phyloP scores from a whole-genome alignment of 2,329 filamentous ascomycete species.

The Elsinoe necatrix region DNA sequence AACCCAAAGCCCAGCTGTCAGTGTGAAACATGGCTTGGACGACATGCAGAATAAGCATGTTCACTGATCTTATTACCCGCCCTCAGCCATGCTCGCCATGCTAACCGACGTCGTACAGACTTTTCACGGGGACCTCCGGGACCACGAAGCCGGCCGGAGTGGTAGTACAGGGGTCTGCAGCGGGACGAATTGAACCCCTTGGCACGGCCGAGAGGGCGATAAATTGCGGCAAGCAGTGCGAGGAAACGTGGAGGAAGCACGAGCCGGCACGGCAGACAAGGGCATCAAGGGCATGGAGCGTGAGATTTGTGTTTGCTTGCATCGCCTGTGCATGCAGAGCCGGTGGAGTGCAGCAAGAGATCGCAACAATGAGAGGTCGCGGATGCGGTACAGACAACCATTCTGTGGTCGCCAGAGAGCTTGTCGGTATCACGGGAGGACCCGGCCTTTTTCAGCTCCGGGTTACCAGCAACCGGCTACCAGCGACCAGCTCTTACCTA shows the following conservation, averaged over 20 bases:
- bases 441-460: not conserved
- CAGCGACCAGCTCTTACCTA: not conserved
- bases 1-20: conserved; percentile 1
- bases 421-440: not conserved
- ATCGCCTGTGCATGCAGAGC: not conserved
- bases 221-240: not conserved
- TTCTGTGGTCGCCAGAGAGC: not conserved
- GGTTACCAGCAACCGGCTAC: not conserved
- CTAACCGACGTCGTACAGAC: not conserved
- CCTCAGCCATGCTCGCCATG: not conserved
- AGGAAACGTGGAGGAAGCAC: not conserved
- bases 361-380: conserved; percentile 9
- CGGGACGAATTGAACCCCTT: not conserved
- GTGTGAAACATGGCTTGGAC: conserved; percentile 4
- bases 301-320: not conserved
- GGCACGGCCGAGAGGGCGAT: not conserved
- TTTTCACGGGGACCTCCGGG: not conserved
- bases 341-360: conserved; percentile 8
- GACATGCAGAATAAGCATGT: not conserved
- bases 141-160: not conserved
- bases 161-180: conserved; percentile 2
- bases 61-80: too few relatives aligned
- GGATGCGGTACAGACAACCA: not conserved
- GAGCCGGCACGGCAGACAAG: not conserved
- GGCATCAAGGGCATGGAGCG: too few relatives aligned